Evolutionary conservation across 2,329 filamentous ascomycete species (phyloP).

Genomic region (Bipolaris bicolor): DNA sequence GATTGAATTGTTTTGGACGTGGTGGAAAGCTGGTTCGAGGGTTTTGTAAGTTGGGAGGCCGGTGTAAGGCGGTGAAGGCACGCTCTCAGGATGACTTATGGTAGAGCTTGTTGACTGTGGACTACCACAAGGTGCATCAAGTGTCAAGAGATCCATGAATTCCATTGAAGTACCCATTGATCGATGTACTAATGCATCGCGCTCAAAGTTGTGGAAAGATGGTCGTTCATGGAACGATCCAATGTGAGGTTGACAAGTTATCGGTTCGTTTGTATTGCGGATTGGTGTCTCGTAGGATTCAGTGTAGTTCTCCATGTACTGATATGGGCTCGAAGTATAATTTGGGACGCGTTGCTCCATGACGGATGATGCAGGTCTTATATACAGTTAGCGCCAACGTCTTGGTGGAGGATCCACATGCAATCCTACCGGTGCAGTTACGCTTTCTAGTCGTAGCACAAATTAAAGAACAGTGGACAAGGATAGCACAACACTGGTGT

Average conservation of each 20-base stretch:
- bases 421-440: constrained; percentile 2
- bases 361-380: constrained; percentile 3
- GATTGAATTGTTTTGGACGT: background rate
- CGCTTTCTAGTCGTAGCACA: background rate
- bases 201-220: constrained; percentile 4
- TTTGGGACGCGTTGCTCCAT: constrained; percentile 19
- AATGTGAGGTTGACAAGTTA: constrained; percentile 6
- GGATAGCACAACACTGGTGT: background rate
- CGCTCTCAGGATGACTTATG: constrained; percentile 16
- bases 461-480: too few relatives aligned
- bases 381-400: background rate
- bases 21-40: background rate
- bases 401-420: background rate
- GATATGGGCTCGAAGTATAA: constrained; percentile 17
- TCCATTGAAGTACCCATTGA: constrained; percentile 11
- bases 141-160: constrained; percentile 22
- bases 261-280: constrained; percentile 4
- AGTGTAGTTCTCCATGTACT: constrained; percentile 12
- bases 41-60: constrained; percentile 4
- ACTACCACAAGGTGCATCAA: constrained; percentile 16
- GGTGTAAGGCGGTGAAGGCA: constrained; percentile 18
- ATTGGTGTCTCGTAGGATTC: constrained; percentile 3
- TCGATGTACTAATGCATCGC: constrained; percentile 6
- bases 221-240: constrained; percentile 13
- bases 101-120: constrained; percentile 23